Conservation (phyloP, 306 rosid genomes). For the Chamaecrista fasciculata region DNA sequence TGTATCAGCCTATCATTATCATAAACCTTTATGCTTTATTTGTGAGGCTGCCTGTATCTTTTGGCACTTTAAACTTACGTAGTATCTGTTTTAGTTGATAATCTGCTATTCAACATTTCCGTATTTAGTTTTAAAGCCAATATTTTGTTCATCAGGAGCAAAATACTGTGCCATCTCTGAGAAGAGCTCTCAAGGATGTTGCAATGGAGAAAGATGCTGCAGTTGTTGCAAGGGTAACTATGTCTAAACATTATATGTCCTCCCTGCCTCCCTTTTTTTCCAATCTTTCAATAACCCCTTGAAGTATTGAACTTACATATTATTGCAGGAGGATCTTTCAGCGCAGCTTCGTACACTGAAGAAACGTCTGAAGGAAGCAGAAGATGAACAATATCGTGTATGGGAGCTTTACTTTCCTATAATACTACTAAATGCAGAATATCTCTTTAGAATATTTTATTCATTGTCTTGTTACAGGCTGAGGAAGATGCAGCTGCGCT, state of each 20-base stretch:
- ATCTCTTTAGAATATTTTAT: conserved; percentile 26
- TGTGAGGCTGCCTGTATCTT: not conserved
- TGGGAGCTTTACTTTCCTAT: conserved; percentile 34
- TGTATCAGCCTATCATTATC: not conserved
- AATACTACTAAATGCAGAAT: not conserved
- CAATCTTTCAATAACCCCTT: conserved; percentile 10
- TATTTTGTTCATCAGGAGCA: conserved; percentile 54
- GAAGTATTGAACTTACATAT: conserved; percentile 15
- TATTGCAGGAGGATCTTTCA: conserved; percentile 83
- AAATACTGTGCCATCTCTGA: conserved; percentile 73
- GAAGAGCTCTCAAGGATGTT: conserved; percentile 88
- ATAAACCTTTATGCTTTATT: not conserved
- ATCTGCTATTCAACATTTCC: not conserved
- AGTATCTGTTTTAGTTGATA: not conserved
- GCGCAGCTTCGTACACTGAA: conserved; percentile 82
- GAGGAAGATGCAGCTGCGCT: conserved; percentile 95
- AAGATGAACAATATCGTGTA: conserved; percentile 95
- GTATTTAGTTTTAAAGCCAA: not conserved
- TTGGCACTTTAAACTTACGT: not conserved
- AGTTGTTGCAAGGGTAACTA: conserved; percentile 75
- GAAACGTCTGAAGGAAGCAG: conserved; percentile 87
- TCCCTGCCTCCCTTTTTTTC: conserved; percentile 2
- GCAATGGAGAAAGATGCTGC: conserved; percentile 99
- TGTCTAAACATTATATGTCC: not conserved
- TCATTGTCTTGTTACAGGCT: conserved; percentile 60